Base-by-base conservation (phyloP, 2,329 filamentous ascomycete genomes). In the Tolypocladium endophyticum region DNA sequence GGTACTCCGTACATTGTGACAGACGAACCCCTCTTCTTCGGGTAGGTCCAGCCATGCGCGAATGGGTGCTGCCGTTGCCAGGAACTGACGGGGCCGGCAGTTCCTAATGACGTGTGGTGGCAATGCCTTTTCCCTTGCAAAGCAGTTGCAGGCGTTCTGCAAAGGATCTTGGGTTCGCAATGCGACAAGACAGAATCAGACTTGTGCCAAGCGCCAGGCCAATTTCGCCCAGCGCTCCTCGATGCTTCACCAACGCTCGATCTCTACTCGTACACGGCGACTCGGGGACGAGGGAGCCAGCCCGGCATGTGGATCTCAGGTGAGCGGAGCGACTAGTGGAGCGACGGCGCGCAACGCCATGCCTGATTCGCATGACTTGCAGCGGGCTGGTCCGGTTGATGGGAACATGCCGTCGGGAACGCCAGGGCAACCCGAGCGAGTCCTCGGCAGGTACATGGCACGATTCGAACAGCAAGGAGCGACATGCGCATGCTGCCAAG, bases 301-400 rank as follows among this genome's bases (percentile, higher is more conserved):
- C 8, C 8, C 18, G 28, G 50, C 28, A n/a, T n/a, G 30, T 33
- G 50, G 50, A 53, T 33, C 50, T 33, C 47, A 50, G 56, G 30
- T 43, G 23, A 36, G 36, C 54, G 58, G 58, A 57, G 36, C 16
- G 28, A 43, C 56, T 47, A 60, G 54, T 33, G 59, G 53, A n/a
- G 45, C 45, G 33, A 55, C 25, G 61, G 58, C 54, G 57, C 50
- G 55, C 45, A 25, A 53, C 64, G 63, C 68, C 61, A 66, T 64
- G 62, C 68, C 69, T 57, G 62, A 66, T 69, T 68, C 55, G 65
- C 60, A 63, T 63, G 61, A 60, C 64, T 61, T 68, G 67, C 69
- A 69, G 67, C 69, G 67, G 65, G 62, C 64, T 66, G 64, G 65
- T 65, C 68, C 67, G 68, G 62, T 58, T 58, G 58, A 61, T 53